Percentiles rank a stretch among this genome's conserved stretches.
Evolutionary conservation across 2,329 filamentous ascomycete species (phyloP).

Genomic region (Hymenoscyphus fraxineus): DNA sequence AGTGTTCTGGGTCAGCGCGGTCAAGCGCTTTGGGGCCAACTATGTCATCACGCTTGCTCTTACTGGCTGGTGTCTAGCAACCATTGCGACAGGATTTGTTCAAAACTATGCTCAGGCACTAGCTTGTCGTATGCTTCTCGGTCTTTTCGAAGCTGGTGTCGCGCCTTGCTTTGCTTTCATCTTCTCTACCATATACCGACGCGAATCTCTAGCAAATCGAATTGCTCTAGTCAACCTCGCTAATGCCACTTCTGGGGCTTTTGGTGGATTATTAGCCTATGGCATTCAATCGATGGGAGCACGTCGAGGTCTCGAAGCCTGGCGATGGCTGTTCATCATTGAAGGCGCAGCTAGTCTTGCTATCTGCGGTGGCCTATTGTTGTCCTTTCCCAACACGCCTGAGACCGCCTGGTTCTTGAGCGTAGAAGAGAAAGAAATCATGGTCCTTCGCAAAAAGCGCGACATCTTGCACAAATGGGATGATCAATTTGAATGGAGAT

Average conservation of each 20-base stretch:
- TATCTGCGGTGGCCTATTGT: slow-evolving; percentile 24
- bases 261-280: slow-evolving; percentile 29
- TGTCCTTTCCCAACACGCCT: slow-evolving; percentile 26
- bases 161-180: slow-evolving; percentile 31
- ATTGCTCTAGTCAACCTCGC: slow-evolving; percentile 29
- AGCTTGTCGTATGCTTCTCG: slow-evolving; percentile 35
- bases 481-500: slow-evolving; percentile 46
- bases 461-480: slow-evolving; percentile 46
- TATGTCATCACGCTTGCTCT: slow-evolving; percentile 37
- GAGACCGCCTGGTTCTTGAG: slow-evolving; percentile 32
- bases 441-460: slow-evolving; percentile 44
- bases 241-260: slow-evolving; percentile 29
- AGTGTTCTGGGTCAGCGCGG: slow-evolving; percentile 42
- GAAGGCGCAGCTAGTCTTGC: slow-evolving; percentile 25
- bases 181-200: slow-evolving; percentile 31
- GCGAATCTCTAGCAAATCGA: slow-evolving; percentile 28
- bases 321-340: slow-evolving; percentile 40
- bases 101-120: slow-evolving; percentile 39
- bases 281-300: slow-evolving; percentile 46
- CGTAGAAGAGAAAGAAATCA: slow-evolving; percentile 40
- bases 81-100: slow-evolving; percentile 42
- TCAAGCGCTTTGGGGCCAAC: slow-evolving; percentile 44
- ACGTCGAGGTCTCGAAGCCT: slow-evolving; percentile 42
- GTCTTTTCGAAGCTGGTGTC: slow-evolving; percentile 32
- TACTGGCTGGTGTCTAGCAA: slow-evolving; percentile 35